Conservation (phyloP, 228 moss, liverwort and hornwort species). For the Sphagnum magellanicum region DNA sequence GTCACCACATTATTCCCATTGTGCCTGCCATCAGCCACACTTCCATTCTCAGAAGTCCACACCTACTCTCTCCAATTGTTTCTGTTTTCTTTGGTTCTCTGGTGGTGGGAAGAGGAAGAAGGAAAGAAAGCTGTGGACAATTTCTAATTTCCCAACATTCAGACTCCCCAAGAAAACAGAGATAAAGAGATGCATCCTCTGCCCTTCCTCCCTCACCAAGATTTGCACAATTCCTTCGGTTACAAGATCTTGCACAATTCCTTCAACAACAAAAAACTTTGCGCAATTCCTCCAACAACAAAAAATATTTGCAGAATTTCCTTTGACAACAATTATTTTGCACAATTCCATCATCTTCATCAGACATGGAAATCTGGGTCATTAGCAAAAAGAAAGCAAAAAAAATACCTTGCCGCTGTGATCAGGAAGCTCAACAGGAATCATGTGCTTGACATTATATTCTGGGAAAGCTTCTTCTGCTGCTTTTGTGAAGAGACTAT, state of each 20-base stretch:
- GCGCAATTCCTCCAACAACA: no score
- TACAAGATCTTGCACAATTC: no score
- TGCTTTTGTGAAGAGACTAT: slow-evolving; percentile 48
- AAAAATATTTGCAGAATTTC: no score
- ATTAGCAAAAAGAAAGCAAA: neutral
- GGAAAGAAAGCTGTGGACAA: no score
- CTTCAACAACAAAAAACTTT: no score
- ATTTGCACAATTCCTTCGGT: neutral
- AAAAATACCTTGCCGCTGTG: slow-evolving; percentile 72
- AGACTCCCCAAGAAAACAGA: slow-evolving; percentile 7
- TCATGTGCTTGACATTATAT: slow-evolving; percentile 87
- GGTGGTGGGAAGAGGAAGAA: no score
- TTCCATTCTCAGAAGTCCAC: slow-evolving; percentile 85
- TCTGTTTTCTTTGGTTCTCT: neutral
- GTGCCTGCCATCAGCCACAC: slow-evolving; percentile 98
- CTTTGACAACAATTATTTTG: no score
- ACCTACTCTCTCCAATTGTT: slow-evolving; percentile 20
- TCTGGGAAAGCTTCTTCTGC: slow-evolving; percentile 75
- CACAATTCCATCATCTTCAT: no score
- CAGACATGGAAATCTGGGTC: no score
- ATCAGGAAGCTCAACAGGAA: slow-evolving; percentile 79
- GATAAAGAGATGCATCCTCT: neutral
- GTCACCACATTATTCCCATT: slow-evolving; percentile 89
- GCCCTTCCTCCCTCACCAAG: neutral
- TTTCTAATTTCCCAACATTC: no score